Evolutionary conservation across 140 eudicot species (phyloP).

Genomic region (Ambrosia hybrid): DNA sequence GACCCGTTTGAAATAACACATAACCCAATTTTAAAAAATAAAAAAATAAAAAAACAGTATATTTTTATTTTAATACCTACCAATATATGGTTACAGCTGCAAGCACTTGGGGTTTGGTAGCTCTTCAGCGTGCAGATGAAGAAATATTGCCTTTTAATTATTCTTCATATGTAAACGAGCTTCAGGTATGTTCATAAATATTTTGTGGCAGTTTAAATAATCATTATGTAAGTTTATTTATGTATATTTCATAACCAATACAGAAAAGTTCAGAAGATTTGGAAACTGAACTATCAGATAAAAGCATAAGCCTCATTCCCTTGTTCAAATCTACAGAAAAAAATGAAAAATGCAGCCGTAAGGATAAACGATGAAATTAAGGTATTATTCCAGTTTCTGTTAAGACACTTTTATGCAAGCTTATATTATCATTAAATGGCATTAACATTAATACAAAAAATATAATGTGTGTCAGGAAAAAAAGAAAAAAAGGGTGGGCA

Average conservation of each 20-base stretch:
- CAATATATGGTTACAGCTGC: conserved; percentile 49
- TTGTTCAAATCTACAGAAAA: conserved; percentile 64
- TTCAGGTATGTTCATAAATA: conserved; percentile 58
- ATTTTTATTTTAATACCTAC: background rate
- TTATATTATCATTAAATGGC: background rate
- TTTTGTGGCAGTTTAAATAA: background rate
- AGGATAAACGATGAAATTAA: conserved; percentile 50
- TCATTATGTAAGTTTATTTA: background rate
- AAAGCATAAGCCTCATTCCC: conserved; percentile 55
- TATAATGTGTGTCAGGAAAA: conserved; percentile 35
- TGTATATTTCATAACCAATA: conserved; percentile 10
- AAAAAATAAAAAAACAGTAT: background rate
- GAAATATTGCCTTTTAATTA: conserved; percentile 74
- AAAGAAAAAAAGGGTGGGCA: conserved; percentile 50
- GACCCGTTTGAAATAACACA: background rate
- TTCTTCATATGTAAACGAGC: conserved; percentile 58
- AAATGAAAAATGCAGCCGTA: conserved; percentile 54
- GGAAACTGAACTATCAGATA: conserved; percentile 35
- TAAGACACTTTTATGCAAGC: background rate
- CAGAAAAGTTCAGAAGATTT: conserved; percentile 68
- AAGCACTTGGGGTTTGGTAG: conserved; percentile 86
- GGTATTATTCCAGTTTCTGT: conserved; percentile 47
- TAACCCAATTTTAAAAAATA: background rate
- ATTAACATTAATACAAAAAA: background rate
- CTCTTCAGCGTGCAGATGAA: conserved; percentile 87